Conservation (phyloP, 495 filamentous ascomycete species). For the Baudoinia panamericana region DNA sequence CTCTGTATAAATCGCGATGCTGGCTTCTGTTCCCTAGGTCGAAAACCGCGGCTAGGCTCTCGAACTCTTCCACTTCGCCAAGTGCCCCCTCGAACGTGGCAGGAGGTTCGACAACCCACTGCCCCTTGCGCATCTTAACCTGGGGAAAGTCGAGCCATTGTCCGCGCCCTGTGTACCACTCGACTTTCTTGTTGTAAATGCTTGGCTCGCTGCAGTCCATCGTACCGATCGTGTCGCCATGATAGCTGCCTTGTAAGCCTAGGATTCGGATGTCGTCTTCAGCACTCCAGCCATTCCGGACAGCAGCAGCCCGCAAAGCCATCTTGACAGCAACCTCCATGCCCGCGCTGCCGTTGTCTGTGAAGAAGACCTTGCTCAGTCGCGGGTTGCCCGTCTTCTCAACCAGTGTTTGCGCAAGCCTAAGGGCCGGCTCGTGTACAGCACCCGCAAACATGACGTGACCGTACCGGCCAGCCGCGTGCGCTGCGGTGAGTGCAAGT, state of each 20-base stretch:
- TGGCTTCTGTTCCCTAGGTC: constrained; percentile 37
- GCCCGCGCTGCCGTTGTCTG: constrained; percentile 67
- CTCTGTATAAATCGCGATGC: constrained; percentile 38
- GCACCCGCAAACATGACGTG: constrained; percentile 73
- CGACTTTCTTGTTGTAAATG: constrained; percentile 58
- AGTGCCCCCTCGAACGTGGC: constrained; percentile 34
- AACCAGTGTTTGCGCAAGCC: constrained; percentile 48
- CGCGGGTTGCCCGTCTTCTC: constrained; percentile 44
- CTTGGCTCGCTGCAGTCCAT: constrained; percentile 69
- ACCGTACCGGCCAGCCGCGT: constrained; percentile 70
- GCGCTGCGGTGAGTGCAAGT: constrained; percentile 55
- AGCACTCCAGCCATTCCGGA: constrained; percentile 43
- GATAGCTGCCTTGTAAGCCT: constrained; percentile 63
- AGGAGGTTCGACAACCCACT: constrained; percentile 49
- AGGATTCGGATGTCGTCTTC: constrained; percentile 47
- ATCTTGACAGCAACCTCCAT: constrained; percentile 74
- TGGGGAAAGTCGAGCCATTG: constrained; percentile 63
- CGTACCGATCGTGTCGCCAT: constrained; percentile 69
- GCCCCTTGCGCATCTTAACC: constrained; percentile 48
- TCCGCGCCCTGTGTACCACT: constrained; percentile 64
- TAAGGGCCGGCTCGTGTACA: constrained; percentile 56
- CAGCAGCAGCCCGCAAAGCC: constrained; percentile 50
- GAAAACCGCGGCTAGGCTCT: constrained; percentile 45
- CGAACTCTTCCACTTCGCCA: constrained; percentile 36
- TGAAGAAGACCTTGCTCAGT: constrained; percentile 55